A percentile compares a stretch with the other conserved stretches of the same genome.
These are phyloP conservation scores for Ophiostoma tasmaniense DNA, from an alignment of 2,329 filamentous ascomycete genomes.

Conservation along the genomic window DNA sequence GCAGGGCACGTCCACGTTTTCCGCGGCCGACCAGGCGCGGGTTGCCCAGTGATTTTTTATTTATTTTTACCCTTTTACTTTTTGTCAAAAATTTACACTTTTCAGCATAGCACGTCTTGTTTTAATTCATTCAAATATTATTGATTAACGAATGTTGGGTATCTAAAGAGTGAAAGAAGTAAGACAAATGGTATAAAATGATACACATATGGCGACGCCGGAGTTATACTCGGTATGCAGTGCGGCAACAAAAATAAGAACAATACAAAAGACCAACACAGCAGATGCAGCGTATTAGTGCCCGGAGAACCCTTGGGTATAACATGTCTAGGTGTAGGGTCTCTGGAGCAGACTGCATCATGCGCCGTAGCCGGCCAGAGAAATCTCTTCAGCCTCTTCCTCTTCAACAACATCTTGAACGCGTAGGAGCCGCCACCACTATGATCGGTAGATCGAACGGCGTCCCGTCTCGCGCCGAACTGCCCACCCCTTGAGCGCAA, in stretches of 20 bases:
- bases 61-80: background rate
- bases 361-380: background rate
- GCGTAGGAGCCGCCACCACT: background rate
- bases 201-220: conserved; percentile 4
- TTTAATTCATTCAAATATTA: background rate
- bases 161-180: conserved; percentile 10
- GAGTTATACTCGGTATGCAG: conserved; percentile 11
- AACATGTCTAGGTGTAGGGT: conserved; percentile 3
- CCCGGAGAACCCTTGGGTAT: background rate
- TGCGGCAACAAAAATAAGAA: background rate
- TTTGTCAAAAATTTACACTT: background rate
- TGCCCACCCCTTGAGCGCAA: conserved; percentile 86
- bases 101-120: background rate
- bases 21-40: conserved; percentile 35
- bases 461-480: conserved; percentile 37
- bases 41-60: conserved; percentile 20
- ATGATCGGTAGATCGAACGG: conserved; percentile 19
- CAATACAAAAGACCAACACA: background rate
- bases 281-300: background rate
- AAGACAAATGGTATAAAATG: conserved; percentile 7
- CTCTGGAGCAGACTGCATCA: background rate
- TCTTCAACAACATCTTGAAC: background rate
- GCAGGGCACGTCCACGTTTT: conserved; percentile 58
- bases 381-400: background rate
- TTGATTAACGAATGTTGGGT: conserved; percentile 8